Conservation (phyloP, 768 basidiomycete species). For the Terana coerulea region DNA sequence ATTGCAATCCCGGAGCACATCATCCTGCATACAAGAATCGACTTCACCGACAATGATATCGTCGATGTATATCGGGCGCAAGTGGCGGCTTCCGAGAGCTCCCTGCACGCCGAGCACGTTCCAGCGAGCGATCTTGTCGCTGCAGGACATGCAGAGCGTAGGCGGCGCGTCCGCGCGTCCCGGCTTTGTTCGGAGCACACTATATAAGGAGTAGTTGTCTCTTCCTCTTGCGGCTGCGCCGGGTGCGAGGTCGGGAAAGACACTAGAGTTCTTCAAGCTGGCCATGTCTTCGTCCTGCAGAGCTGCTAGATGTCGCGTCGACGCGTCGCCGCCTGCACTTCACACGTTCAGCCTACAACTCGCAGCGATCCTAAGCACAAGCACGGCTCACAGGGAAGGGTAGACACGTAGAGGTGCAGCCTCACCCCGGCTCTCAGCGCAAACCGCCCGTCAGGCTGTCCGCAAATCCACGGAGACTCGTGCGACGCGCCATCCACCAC, state of each 20-base stretch:
- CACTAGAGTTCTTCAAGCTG: slow-evolving; percentile 53
- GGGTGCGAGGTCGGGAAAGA: slow-evolving; percentile 28
- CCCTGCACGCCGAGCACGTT: slow-evolving; percentile 83
- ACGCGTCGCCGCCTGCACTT: slow-evolving; percentile 79
- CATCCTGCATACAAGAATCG: slow-evolving; percentile 30
- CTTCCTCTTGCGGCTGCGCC: slow-evolving; percentile 64
- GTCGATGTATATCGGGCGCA: slow-evolving; percentile 62
- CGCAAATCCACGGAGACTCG: slow-evolving; percentile 49
- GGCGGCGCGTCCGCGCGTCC: slow-evolving; percentile 86
- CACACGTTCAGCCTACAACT: slow-evolving; percentile 1
- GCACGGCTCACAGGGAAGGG: slow-evolving; percentile 50
- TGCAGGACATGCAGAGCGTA: slow-evolving; percentile 87
- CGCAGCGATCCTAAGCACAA: background rate
- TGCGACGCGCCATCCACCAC: slow-evolving; percentile 15
- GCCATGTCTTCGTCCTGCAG: slow-evolving; percentile 76
- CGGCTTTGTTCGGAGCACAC: slow-evolving; percentile 89
- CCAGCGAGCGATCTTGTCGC: slow-evolving; percentile 93
- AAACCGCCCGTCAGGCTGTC: slow-evolving; percentile 37
- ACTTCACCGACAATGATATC: slow-evolving; percentile 75
- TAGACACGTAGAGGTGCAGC: slow-evolving; percentile 75
- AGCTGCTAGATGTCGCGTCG: slow-evolving; percentile 71
- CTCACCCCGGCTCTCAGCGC: slow-evolving; percentile 41
- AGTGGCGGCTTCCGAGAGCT: slow-evolving; percentile 55
- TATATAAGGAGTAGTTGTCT: slow-evolving; percentile 69
- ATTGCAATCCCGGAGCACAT: slow-evolving; percentile 58